Conservation (phyloP, 306 rosid species). For the Gleditsia sinensis region DNA sequence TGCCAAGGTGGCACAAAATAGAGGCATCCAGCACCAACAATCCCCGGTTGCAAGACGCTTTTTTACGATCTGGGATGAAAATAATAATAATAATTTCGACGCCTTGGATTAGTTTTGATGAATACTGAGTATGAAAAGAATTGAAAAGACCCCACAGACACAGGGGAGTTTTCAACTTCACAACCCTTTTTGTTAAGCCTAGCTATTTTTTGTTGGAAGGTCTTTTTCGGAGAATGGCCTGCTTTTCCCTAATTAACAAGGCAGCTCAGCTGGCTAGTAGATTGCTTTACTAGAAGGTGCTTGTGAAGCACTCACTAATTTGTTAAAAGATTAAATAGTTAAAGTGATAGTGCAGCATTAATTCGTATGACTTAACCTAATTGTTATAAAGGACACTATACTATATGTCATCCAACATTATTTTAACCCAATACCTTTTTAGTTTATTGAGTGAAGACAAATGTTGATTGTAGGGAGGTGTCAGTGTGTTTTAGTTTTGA, state of each 20-base stretch:
- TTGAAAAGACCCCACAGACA: constrained; percentile 24
- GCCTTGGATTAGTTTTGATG: neutral
- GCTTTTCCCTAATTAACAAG: too few species aligned
- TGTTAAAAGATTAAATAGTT: too few species aligned
- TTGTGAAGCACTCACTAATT: too few species aligned
- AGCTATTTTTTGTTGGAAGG: constrained; percentile 35
- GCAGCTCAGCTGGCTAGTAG: neutral
- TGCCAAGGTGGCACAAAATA: constrained; percentile 32
- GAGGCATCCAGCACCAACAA: neutral
- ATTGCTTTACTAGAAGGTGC: neutral
- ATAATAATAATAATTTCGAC: neutral
- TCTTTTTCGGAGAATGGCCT: constrained; percentile 19
- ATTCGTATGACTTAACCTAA: too few species aligned
- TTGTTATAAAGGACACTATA: too few species aligned
- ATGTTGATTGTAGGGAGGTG: too few species aligned
- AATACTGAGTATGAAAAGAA: constrained; percentile 5
- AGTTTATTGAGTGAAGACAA: too few species aligned
- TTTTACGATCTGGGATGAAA: neutral
- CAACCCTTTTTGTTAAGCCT: constrained; percentile 7
- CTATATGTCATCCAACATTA: too few species aligned
- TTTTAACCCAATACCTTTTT: too few species aligned
- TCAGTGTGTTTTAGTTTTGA: too few species aligned
- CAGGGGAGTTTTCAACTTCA: constrained; percentile 27
- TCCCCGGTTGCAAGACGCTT: neutral
- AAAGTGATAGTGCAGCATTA: too few species aligned